Conservation (phyloP, 345 rosid species). For the Gossypium stocksii region DNA sequence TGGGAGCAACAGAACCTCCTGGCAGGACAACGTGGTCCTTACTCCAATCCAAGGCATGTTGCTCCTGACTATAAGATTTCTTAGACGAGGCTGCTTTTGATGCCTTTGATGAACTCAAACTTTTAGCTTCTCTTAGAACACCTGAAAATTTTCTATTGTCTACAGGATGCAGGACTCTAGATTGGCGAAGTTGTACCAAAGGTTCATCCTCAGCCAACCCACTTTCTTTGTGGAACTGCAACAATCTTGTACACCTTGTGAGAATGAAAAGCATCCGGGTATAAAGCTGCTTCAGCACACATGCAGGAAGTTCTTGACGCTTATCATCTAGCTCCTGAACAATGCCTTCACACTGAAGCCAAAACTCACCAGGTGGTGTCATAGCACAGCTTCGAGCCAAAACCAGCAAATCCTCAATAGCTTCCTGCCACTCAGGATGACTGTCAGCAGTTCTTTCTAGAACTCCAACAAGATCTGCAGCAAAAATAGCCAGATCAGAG, state of each 20-base stretch:
- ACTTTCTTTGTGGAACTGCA: conserved; percentile 99
- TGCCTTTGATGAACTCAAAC: conserved; percentile 54
- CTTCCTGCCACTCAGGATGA: conserved; percentile 94
- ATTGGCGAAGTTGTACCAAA: conserved; percentile 66
- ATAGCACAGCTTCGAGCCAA: conserved; percentile 96
- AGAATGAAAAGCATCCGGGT: conserved; percentile 98
- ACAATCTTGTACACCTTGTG: conserved; percentile 92
- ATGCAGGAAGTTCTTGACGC: conserved; percentile 96
- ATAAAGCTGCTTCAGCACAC: conserved; percentile 87
- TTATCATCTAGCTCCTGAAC: conserved; percentile 98
- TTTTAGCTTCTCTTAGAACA: conserved; percentile 52
- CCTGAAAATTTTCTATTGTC: conserved; percentile 59
- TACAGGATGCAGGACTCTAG: conserved; percentile 65
- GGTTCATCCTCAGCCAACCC: conserved; percentile 77
- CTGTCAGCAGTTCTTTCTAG: conserved; percentile 91
- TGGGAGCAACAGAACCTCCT: conserved; percentile 34
- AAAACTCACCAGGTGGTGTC: conserved; percentile 91
- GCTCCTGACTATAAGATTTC: conserved; percentile 96
- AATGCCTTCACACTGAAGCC: conserved; percentile 99
- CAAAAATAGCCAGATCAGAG: conserved; percentile 91
- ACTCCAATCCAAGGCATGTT: conserved; percentile 67
- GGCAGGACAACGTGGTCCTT: conserved; percentile 41
- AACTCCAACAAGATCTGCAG: conserved; percentile 93
- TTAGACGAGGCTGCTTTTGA: conserved; percentile 50
- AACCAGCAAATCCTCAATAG: conserved; percentile 90